phyloP scores from a whole-genome alignment of 2,329 filamentous ascomycete species.

The Stemphylium vesicarium region DNA sequence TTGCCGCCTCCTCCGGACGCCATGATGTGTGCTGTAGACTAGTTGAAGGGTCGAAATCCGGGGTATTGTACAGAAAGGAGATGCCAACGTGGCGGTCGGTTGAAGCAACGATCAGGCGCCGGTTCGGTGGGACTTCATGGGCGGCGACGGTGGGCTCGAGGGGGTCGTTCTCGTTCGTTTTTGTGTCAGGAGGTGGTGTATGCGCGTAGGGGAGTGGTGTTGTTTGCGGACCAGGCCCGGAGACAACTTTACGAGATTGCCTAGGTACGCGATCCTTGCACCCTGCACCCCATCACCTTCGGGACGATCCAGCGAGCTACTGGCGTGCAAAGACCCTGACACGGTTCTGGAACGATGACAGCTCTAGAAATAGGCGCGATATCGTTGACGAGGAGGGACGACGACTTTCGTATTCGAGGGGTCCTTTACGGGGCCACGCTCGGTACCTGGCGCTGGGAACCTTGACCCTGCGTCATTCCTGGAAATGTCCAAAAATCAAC shows the following conservation, averaged over 20 bases:
- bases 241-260: constrained; percentile 28
- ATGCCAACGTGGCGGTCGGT: constrained; percentile 20
- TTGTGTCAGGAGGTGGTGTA: constrained; percentile 33
- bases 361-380: background rate
- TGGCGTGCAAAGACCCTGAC: constrained; percentile 11
- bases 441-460: constrained; percentile 2
- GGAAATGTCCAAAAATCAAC: constrained; percentile 6
- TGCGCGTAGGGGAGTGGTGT: constrained; percentile 15
- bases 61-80: constrained; percentile 18
- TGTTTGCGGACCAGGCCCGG: constrained; percentile 15
- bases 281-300: constrained; percentile 2
- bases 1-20: constrained; percentile 80
- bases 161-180: constrained; percentile 5
- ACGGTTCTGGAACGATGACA: background rate
- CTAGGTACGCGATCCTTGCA: constrained; percentile 35
- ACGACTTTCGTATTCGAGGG: background rate
- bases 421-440: background rate
- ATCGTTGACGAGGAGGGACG: background rate
- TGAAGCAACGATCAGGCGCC: constrained; percentile 30
- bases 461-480: constrained; percentile 16
- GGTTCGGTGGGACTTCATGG: constrained; percentile 37
- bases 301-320: constrained; percentile 9
- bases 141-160: constrained; percentile 19
- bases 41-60: constrained; percentile 3
- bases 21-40: constrained; percentile 55